Percentiles rank a stretch among this genome's conserved stretches.
Evolutionary conservation across 2,329 filamentous ascomycete species (phyloP).

Genomic region (Trichoderma atrobrunneum): DNA sequence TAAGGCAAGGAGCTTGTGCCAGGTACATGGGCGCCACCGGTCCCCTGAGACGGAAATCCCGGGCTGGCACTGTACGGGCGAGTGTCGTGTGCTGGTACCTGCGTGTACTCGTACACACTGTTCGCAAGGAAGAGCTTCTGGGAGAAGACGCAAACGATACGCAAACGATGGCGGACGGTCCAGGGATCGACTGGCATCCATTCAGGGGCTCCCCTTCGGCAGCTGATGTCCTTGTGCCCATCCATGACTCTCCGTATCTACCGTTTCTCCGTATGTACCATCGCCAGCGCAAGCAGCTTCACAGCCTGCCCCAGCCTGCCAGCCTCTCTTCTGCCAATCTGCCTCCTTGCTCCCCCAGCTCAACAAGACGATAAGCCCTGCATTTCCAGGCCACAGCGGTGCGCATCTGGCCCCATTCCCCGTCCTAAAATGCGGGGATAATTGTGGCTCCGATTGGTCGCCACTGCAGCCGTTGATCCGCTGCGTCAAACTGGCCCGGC

Average conservation of each 20-base stretch:
- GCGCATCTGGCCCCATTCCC: conserved; percentile 7
- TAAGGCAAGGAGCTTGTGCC: background rate
- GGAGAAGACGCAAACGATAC: conserved; percentile 9
- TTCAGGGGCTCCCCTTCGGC: background rate
- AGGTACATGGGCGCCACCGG: background rate
- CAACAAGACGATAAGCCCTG: conserved; percentile 18
- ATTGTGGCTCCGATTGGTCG: conserved; percentile 16
- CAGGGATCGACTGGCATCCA: conserved; percentile 1
- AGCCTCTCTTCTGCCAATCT: background rate
- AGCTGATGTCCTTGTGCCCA: background rate
- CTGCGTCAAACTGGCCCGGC: conserved; percentile 15
- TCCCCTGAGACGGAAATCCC: conserved; percentile 5
- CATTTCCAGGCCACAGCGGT: conserved; percentile 11
- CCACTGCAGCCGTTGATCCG: conserved; percentile 15
- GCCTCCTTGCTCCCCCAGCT: conserved; percentile 13
- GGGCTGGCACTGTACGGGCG: conserved; percentile 13
- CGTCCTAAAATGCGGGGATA: conserved; percentile 20
- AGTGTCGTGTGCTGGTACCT: conserved; percentile 7
- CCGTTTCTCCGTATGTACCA: background rate
- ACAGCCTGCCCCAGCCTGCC: background rate
- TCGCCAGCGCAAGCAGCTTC: background rate
- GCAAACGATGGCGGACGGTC: conserved; percentile 2
- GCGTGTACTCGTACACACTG: background rate
- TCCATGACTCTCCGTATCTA: background rate
- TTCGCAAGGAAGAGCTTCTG: background rate